Evolutionary conservation across 1,284 basidiomycete species (phyloP).

Genomic region (Porogramme epimiltina): DNA sequence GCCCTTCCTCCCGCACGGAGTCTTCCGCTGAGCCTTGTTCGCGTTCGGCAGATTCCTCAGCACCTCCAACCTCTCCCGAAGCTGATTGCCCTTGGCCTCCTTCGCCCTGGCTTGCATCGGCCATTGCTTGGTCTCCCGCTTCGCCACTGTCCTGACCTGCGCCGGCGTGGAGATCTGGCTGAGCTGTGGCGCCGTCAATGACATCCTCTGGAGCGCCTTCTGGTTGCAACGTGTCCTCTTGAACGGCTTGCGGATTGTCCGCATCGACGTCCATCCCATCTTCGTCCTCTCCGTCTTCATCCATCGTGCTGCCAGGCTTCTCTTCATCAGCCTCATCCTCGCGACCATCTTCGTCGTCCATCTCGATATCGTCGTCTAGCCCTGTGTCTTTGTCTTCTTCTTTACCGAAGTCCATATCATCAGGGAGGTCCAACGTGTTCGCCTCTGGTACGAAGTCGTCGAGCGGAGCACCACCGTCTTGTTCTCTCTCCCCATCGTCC

Average conservation of each 20-base stretch:
- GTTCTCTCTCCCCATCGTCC: slow-evolving; percentile 41
- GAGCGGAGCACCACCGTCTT: slow-evolving; percentile 63
- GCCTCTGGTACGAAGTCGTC: slow-evolving; percentile 76
- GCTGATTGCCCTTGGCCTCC: slow-evolving; percentile 13
- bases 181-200: slow-evolving; percentile 36
- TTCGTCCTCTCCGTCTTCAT: slow-evolving; percentile 17
- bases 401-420: slow-evolving; percentile 71
- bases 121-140: slow-evolving; percentile 16
- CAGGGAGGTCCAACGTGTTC: slow-evolving; percentile 82
- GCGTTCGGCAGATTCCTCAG: slow-evolving; percentile 8
- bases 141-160: slow-evolving; percentile 21
- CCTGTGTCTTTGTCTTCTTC: slow-evolving; percentile 35
- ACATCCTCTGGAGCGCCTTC: slow-evolving; percentile 19
- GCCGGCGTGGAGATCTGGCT: slow-evolving; percentile 42
- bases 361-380: slow-evolving; percentile 44
- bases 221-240: slow-evolving; percentile 20
- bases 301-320: slow-evolving; percentile 11
- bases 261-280: slow-evolving; percentile 20
- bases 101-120: slow-evolving; percentile 18
- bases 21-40: slow-evolving; percentile 3
- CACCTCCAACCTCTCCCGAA: slow-evolving; percentile 3
- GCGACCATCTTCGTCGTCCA: slow-evolving; percentile 44
- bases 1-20: slow-evolving; percentile 6
- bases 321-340: slow-evolving; percentile 35
- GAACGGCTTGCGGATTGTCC: slow-evolving; percentile 16